phyloP scores from a whole-genome alignment of 1,284 basidiomycete species.

The Puccinia polysora region DNA sequence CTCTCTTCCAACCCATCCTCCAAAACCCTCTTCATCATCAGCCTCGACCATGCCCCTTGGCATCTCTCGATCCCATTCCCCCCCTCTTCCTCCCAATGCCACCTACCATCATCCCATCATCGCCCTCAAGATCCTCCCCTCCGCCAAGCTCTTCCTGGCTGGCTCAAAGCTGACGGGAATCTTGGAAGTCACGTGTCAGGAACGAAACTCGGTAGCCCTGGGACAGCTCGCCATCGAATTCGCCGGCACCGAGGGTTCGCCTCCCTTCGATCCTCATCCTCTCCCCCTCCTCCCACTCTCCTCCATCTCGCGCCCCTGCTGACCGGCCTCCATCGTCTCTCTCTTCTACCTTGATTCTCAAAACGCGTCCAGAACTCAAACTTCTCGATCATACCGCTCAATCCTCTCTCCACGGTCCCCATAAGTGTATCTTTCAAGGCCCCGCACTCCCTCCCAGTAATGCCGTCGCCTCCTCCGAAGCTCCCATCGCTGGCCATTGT shows the following conservation, averaged over 20 bases:
- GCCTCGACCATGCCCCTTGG: constrained; percentile 3
- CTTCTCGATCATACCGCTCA: constrained; percentile 49
- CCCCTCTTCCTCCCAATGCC: constrained; percentile 42
- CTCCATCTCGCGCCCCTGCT: not conserved
- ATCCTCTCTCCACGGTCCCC: constrained; percentile 46
- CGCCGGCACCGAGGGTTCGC: constrained; percentile 19
- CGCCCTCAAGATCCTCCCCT: not conserved
- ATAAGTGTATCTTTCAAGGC: constrained; percentile 49
- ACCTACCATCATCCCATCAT: constrained; percentile 36
- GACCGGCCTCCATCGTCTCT: not conserved
- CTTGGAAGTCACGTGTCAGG: not conserved
- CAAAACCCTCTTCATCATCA: not conserved
- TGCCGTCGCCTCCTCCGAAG: constrained; percentile 46
- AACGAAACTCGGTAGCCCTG: constrained; percentile 26
- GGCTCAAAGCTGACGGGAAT: not conserved
- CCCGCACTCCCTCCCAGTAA: constrained; percentile 48
- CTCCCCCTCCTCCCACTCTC: not conserved
- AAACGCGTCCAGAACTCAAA: constrained; percentile 47
- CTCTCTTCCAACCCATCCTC: not conserved
- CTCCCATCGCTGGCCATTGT: constrained; percentile 41
- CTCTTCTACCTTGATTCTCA: not conserved
- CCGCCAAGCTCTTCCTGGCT: constrained; percentile 9
- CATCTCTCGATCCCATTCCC: constrained; percentile 37
- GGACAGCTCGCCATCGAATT: constrained; percentile 39
- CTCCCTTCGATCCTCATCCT: not conserved